Base-by-base conservation (phyloP, 78 protist species). In the Dictyostelium discoideum region DNA sequence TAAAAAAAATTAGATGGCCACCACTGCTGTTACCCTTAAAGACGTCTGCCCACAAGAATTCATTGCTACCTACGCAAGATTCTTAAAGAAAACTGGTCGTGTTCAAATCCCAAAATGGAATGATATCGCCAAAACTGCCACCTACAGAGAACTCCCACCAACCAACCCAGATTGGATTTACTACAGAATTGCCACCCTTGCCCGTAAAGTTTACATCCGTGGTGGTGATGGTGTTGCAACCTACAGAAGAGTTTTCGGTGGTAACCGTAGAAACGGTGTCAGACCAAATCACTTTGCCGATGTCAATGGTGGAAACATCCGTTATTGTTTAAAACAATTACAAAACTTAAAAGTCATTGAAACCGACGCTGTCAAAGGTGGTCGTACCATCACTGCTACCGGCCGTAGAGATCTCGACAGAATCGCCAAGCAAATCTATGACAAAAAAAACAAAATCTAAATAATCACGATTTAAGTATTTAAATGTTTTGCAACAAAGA, bases 81-180 rank as follows among this genome's bases (percentile, higher is more conserved):
- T 98, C 96, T 93, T 99, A 82, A 99, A 99, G 98, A 80, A 84
- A 29, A 40, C 87, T 57, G 99, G 98, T 85, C 93, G 96, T 96
- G 84, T 98, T 40, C 85, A 79, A 81, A 92, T 99, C 80, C 99
- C 99, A 84, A 77, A 86, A 85, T 98, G 98, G 97, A 98, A 89
- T 37, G 99, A 98, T 82, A 69, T 98, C 92, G 97, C 97, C 97
- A 99, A 99, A 99, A 98, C 99, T 22, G 98, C 97, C 67, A 14
- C 80, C 78, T 3, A 11, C 96, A 97, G 96, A 94, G 99, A 99
- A 96, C 98, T 98, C 67, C 98, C 98, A 26, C 99, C 99, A 18
- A 57, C 90, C 32, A 97, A 99, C 97, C 98, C 99, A 44, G 99
- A 99, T 95, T 99, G 99, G 99, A 99, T 89, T 96, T 99, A 96